Evolutionary conservation across 805 yeast genomes (phyloP).

Genomic region (Hanseniaspora nectarophila): DNA sequence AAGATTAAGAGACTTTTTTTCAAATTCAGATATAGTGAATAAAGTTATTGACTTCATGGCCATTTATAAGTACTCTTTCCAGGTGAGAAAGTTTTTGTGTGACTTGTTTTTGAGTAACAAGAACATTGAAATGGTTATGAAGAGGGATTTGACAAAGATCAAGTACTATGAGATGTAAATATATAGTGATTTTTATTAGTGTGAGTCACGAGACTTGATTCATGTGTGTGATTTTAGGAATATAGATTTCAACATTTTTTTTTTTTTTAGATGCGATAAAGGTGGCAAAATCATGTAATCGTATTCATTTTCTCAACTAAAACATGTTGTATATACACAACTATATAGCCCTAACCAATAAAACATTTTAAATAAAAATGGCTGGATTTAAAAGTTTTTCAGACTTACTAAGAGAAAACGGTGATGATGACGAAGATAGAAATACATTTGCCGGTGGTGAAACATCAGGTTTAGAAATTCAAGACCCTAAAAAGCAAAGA

Average conservation of each 20-base stretch:
- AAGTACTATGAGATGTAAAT: conserved; percentile 1
- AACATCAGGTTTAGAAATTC: conserved; percentile 68
- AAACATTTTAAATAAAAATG: not conserved
- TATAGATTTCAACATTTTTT: too few relatives aligned
- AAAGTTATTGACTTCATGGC: conserved; percentile 42
- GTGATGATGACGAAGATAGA: conserved; percentile 44
- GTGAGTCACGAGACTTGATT: not conserved
- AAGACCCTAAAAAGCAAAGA: conserved; percentile 48
- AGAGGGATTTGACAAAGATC: conserved; percentile 30
- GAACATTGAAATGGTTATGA: conserved; percentile 41
- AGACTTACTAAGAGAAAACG: conserved; percentile 29
- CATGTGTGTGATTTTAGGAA: conserved; percentile 1
- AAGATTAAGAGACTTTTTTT: not conserved
- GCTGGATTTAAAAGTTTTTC: conserved; percentile 33
- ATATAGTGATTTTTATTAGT: not conserved
- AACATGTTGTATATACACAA: too few relatives aligned
- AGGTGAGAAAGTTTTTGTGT: conserved; percentile 51
- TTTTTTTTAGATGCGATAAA: too few relatives aligned
- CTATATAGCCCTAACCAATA: too few relatives aligned
- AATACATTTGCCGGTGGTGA: conserved; percentile 57
- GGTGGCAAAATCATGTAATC: not conserved
- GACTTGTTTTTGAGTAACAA: conserved; percentile 48
- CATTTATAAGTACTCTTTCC: conserved; percentile 48
- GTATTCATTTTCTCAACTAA: too few relatives aligned
- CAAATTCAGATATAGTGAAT: conserved; percentile 38